These are phyloP conservation scores for Schizosaccharomyces lindneri DNA, from an alignment of 805 yeast genomes.

Conservation along the genomic window DNA sequence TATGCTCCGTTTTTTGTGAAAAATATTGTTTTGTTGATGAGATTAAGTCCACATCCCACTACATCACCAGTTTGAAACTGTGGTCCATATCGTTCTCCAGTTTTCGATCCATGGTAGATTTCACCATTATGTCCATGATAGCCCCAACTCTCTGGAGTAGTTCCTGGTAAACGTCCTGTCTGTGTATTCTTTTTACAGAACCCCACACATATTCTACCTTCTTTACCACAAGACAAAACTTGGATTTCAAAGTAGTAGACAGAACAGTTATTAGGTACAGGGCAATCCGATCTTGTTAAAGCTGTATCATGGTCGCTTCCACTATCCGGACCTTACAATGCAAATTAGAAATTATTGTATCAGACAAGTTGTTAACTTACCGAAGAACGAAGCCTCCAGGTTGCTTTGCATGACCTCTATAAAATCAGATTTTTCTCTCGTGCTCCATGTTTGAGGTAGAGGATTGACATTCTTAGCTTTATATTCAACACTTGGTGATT, in stretches of 20 bases:
- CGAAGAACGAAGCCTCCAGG: background rate
- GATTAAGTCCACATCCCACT: slow-evolving; percentile 69
- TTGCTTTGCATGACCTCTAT: background rate
- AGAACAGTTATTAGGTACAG: slow-evolving; percentile 20
- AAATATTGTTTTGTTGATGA: slow-evolving; percentile 34
- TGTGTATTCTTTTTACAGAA: slow-evolving; percentile 16
- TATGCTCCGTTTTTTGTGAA: slow-evolving; percentile 60
- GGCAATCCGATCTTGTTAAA: slow-evolving; percentile 7
- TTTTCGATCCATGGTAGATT: slow-evolving; percentile 17
- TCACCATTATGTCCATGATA: slow-evolving; percentile 29
- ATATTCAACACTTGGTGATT: background rate
- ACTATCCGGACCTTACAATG: background rate
- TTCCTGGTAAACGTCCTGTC: slow-evolving; percentile 22
- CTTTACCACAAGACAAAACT: slow-evolving; percentile 16
- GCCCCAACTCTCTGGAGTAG: slow-evolving; percentile 25
- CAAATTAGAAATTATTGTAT: background rate
- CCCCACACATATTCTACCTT: slow-evolving; percentile 21
- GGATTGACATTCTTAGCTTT: background rate
- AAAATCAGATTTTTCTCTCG: background rate
- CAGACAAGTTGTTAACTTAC: background rate
- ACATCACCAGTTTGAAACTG: slow-evolving; percentile 33
- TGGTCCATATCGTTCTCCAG: slow-evolving; percentile 19
- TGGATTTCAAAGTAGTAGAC: slow-evolving; percentile 29
- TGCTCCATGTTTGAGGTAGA: background rate
- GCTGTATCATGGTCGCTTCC: slow-evolving; percentile 8